Base-by-base conservation (phyloP, 371 early-diverging fungal species). In the Mucor mucedo region DNA sequence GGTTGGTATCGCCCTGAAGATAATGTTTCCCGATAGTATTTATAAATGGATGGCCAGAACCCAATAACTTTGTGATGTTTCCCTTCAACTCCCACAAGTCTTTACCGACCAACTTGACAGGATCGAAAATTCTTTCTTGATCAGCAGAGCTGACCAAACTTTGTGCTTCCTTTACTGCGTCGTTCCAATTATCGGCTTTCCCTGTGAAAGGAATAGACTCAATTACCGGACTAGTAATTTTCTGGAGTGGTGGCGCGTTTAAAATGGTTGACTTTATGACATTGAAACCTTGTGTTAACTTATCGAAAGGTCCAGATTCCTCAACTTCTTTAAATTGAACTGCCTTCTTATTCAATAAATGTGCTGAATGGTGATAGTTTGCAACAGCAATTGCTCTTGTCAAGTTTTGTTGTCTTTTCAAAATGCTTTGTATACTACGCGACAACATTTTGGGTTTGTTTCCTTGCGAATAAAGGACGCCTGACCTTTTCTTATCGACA, bases 11-110 rank as follows among this genome's bases (percentile, higher is more conserved):
- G 2, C 87, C 84, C 58, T 82, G 80, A 59, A 97, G 93, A 72
- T 96, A 96, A 76, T 98, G 97, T 58, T 87, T 87, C 41, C 89
- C 86, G 48, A 98, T 90, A 4, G 93, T 94, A 62, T 92, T 86
- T 32, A 97, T 78, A 67, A 94, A 89, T 21, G 97, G 96, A 63
- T 96, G 95, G 2, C 90, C 93, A 45, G 87, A 85, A 35, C 93
- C 93, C 40, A 97, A 72, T 14, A 97, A 78, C 33, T 84, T 78
- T 6, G 87, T 83, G 56, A 98, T 92, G 69, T 96, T 95, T 52
- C 87, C 84, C 44, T 93, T 95, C 27, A 98, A 80, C 48, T 93
- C 87, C 57, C 87, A 79, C 47, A 97, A 73, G 75, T 97, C 93
- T 5, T 80, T 73, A n/a, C 93, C 93, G 0, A 93, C 80, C 7